These are phyloP conservation scores for Colletotrichum tropicicola DNA, from an alignment of 2,329 filamentous ascomycete genomes.

Conservation along the genomic window DNA sequence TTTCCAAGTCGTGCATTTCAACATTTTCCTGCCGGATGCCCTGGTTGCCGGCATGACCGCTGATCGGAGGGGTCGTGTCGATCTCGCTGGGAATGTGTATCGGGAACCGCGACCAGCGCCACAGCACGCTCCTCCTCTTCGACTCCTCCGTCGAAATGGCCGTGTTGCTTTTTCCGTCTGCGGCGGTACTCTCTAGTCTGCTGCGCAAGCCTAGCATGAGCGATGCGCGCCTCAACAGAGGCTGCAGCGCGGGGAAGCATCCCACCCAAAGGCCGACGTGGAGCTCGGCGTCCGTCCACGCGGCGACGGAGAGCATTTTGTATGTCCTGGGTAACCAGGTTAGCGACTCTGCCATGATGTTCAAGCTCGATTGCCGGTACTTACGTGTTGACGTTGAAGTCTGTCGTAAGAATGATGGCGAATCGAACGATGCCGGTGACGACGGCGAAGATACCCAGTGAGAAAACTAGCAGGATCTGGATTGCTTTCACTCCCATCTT, in stretches of 20 bases:
- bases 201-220: neutral
- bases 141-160: neutral
- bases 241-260: conserved; percentile 50
- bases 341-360: no score
- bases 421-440: conserved; percentile 48
- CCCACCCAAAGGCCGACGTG: conserved; percentile 53
- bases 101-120: neutral
- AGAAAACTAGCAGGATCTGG: conserved; percentile 46
- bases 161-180: neutral
- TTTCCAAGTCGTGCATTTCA: conserved; percentile 24
- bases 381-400: conserved; percentile 42
- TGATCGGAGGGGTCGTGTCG: neutral
- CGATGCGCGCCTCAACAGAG: conserved; percentile 28
- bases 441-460: conserved; percentile 47
- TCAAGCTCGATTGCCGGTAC: conserved; percentile 28
- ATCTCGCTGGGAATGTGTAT: neutral
- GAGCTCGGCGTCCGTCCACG: conserved; percentile 51
- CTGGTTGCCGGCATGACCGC: neutral
- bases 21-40: neutral
- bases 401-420: conserved; percentile 41
- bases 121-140: neutral
- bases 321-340: conserved; percentile 42
- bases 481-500: conserved; percentile 42
- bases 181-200: neutral
- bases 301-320: conserved; percentile 43